Percentiles rank a stretch among this genome's conserved stretches.
Evolutionary conservation across 2,329 filamentous ascomycete species (phyloP).

Genomic region (Calonectria hawksworthii): DNA sequence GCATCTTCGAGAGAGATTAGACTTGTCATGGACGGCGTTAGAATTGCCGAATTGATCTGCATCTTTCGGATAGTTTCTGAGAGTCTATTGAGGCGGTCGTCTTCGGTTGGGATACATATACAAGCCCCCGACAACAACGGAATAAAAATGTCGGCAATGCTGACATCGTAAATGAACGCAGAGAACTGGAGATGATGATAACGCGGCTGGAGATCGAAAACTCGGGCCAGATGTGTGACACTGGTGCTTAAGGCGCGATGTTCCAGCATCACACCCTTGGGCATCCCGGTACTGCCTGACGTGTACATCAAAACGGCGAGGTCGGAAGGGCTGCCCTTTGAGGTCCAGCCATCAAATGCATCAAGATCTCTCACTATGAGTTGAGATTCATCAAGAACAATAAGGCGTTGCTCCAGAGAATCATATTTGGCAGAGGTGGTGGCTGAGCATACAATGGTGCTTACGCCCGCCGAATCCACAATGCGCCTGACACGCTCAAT

Average conservation of each 20-base stretch:
- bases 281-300: not conserved
- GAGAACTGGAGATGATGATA: not conserved
- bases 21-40: not conserved
- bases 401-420: not conserved
- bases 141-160: not conserved
- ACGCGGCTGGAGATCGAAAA: not conserved
- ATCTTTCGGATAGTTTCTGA: not conserved
- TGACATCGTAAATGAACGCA: not conserved
- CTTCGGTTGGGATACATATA: not conserved
- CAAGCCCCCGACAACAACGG: not conserved
- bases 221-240: not conserved
- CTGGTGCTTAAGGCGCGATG: not conserved
- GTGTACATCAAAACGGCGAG: not conserved
- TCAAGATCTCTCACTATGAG: not conserved
- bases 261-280: not conserved
- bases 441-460: not conserved
- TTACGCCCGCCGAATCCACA: not conserved
- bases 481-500: not conserved
- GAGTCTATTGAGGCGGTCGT: not conserved
- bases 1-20: not conserved
- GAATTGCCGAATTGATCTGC: not conserved
- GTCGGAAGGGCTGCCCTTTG: not conserved
- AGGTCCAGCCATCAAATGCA: too few species aligned
- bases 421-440: not conserved
- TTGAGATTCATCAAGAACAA: not conserved